These are phyloP conservation scores for Trichomonas vaginalis DNA, from an alignment of 208 protist species.

Conservation along the genomic window DNA sequence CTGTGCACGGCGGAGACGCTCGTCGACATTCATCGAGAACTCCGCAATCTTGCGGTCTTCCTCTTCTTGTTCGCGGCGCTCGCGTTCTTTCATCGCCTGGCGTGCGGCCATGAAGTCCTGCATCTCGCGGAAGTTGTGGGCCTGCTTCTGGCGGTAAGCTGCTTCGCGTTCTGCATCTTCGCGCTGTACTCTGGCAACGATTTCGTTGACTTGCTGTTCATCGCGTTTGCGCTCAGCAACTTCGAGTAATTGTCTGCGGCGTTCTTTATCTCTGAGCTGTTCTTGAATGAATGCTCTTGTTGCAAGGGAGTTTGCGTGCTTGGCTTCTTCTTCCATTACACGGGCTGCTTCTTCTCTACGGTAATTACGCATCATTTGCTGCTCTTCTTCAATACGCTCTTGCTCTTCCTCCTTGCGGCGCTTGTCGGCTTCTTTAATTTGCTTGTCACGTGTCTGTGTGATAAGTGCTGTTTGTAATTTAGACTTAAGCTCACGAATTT, in stretches of 20 bases:
- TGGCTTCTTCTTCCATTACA: background rate
- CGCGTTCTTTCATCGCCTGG: background rate
- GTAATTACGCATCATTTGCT: constrained; percentile 4
- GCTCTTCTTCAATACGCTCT: background rate
- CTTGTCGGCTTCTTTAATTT: background rate
- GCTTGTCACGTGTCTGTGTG: background rate
- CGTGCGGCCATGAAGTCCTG: background rate
- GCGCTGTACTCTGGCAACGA: background rate
- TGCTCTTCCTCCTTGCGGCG: background rate
- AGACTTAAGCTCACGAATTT: background rate
- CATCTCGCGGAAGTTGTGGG: background rate
- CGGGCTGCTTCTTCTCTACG: background rate
- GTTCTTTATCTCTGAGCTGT: background rate
- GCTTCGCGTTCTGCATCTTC: background rate
- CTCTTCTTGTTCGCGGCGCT: background rate
- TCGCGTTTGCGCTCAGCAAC: background rate
- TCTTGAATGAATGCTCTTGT: background rate
- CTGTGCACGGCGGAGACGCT: background rate
- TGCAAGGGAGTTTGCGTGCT: background rate
- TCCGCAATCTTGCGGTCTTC: background rate
- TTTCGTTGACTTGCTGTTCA: background rate
- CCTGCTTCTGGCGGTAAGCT: background rate
- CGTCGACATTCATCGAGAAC: background rate
- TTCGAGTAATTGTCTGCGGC: background rate
- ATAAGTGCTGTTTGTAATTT: background rate